These are phyloP conservation scores for Mycena albidolilacea DNA, from an alignment of 768 basidiomycete species.

Conservation along the genomic window DNA sequence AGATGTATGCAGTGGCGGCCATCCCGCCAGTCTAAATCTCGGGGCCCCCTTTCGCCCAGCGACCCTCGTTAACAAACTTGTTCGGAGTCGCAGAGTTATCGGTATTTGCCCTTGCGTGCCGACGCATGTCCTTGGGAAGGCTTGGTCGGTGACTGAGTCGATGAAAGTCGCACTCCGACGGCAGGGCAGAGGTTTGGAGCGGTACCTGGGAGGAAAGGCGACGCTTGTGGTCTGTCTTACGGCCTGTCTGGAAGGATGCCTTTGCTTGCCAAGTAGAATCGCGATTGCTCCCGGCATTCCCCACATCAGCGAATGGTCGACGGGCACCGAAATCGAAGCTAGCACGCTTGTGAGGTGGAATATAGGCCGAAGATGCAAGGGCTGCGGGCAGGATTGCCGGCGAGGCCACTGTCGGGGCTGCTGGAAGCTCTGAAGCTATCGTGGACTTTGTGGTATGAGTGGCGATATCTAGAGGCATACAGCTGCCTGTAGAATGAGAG, in stretches of 20 bases:
- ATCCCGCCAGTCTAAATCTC: background rate
- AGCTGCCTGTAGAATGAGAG: background rate
- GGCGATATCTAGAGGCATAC: background rate
- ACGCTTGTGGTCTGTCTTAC: background rate
- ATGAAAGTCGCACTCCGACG: background rate
- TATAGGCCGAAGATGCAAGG: background rate
- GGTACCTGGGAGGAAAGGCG: conserved; percentile 15
- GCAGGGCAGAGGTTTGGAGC: background rate
- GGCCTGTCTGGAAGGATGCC: background rate
- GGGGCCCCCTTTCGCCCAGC: background rate
- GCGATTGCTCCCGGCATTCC: background rate
- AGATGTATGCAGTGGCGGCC: no score
- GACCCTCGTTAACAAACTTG: background rate
- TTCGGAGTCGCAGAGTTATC: background rate
- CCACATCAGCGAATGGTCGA: conserved; percentile 15
- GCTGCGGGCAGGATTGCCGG: background rate
- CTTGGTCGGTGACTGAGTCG: conserved; percentile 2
- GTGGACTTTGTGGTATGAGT: background rate
- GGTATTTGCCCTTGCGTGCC: background rate
- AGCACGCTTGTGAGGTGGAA: conserved; percentile 28
- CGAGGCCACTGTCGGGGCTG: background rate
- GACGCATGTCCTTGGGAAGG: conserved; percentile 8
- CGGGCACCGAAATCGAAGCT: conserved; percentile 16
- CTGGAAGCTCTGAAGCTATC: background rate
- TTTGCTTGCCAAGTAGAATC: background rate